phyloP scores from a whole-genome alignment of 805 yeast genomes.

The Teunomyces gatunensis region DNA sequence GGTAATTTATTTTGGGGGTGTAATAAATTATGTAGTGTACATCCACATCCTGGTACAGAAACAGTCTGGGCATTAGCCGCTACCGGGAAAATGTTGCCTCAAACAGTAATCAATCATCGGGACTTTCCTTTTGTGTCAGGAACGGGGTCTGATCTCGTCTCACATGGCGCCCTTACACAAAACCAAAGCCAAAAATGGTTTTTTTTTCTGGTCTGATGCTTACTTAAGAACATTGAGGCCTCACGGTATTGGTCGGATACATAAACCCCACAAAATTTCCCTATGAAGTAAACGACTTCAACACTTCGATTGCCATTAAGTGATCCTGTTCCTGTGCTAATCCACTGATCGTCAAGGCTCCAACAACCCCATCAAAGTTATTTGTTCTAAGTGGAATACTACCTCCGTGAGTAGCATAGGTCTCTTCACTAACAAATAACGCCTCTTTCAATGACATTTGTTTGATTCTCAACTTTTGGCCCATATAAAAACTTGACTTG shows the following conservation, averaged over 20 bases:
- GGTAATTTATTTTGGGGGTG: no score
- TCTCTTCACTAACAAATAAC: constrained; percentile 37
- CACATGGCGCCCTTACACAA: background rate
- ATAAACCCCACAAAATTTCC: background rate
- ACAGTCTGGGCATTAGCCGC: background rate
- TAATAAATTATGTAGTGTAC: background rate
- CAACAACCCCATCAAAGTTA: constrained; percentile 38
- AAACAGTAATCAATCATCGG: background rate
- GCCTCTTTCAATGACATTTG: constrained; percentile 37
- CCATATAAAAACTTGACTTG: constrained; percentile 47
- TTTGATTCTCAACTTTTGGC: constrained; percentile 38
- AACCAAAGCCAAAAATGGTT: background rate
- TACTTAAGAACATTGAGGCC: background rate
- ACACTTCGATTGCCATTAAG: constrained; percentile 39
- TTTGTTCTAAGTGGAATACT: constrained; percentile 47
- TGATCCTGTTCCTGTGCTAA: constrained; percentile 57
- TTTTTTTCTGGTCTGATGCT: background rate
- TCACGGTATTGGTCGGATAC: background rate
- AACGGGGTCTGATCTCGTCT: constrained; percentile 1
- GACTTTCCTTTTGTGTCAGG: background rate
- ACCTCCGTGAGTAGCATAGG: constrained; percentile 57
- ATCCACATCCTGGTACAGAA: background rate
- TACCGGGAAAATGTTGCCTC: background rate
- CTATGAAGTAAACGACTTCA: constrained; percentile 5
- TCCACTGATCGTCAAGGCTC: constrained; percentile 55